Base-by-base conservation (phyloP, 2,329 filamentous ascomycete genomes). In the Colletotrichum coccodes region DNA sequence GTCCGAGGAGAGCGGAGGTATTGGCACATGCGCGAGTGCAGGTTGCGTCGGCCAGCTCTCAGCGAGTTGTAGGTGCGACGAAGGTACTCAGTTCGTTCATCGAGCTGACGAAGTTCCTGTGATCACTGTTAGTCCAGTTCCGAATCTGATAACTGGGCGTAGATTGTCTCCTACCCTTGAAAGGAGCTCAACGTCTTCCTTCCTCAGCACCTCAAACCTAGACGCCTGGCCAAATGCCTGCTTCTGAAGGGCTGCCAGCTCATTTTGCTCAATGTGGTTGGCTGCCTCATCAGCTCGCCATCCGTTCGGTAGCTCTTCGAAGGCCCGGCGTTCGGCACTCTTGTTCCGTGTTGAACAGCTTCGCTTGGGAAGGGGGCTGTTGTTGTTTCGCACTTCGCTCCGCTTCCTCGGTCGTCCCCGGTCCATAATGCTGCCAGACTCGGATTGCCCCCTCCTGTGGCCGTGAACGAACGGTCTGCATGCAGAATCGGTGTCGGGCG, bases 1-100 rank as follows among this genome's bases (percentile, higher is more conserved):
- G 89, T 87, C 36, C 91, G 88, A 9, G 91, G 90, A 21, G 90
- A 91, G 58, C 91, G 90, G 11, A 95, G 86, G 74, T 94, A 94
- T 61, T 91, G 89, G 79, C 93, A 93, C 80, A 95, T 94, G 50
- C 93, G 88, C 8, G 87, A 87, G 75, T 95, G 93, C 4, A 95
- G 86, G 76, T 92, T 94, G 72, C 92, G 91, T 32, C 93, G 90
- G 1, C 92, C 92, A n/a, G 90, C 86, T 16, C 92, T 88, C 18
- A 95, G 86, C 6, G 91, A 93, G 60, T 88, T 91, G 79, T 94
- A 93, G 0, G 92, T 95, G 70, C 89, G 91, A 53, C 92, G 90
- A 56, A 95, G 88, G 75, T 94, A 94, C 72, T 94, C 91, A 63
- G 91, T 92, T 64, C 92, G 89, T 76, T 94, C 91, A 74, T 95